Conservation (phyloP, 805 yeast species). For the Lachancea nothofagi region DNA sequence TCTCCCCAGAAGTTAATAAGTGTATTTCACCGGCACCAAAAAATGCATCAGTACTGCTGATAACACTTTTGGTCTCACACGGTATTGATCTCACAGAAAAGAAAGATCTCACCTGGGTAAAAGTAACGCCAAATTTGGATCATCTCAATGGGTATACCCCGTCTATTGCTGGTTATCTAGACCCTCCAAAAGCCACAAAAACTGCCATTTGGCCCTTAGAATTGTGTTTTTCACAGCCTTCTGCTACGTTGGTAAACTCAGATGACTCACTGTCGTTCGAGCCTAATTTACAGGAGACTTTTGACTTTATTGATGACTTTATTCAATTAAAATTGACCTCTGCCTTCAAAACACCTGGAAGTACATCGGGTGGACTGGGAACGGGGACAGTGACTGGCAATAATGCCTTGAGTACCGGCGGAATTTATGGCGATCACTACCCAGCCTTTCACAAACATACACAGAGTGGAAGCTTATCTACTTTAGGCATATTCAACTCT, state of each 20-base stretch:
- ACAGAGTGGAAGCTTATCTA: conserved; percentile 4
- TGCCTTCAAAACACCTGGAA: conserved; percentile 35
- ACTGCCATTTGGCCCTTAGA: conserved; percentile 69
- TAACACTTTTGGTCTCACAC: conserved; percentile 37
- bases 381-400: conserved; percentile 20
- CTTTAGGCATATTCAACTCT: not conserved
- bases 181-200: conserved; percentile 46
- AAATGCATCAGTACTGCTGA: conserved; percentile 35
- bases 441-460: conserved; percentile 24
- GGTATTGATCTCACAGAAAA: conserved; percentile 26
- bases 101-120: conserved; percentile 50
- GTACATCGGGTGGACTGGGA: conserved; percentile 16
- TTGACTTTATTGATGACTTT: conserved; percentile 37
- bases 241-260: conserved; percentile 9
- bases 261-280: not conserved
- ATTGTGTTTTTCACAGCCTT: conserved; percentile 54
- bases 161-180: conserved; percentile 49
- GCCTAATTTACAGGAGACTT: conserved; percentile 28
- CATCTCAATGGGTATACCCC: conserved; percentile 69
- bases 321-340: conserved; percentile 37
- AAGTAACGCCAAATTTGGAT: conserved; percentile 58
- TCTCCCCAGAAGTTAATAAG: conserved; percentile 32
- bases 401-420: conserved; percentile 31
- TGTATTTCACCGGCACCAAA: conserved; percentile 39
- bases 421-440: conserved; percentile 30